phyloP scores from a whole-genome alignment of 352 stramenopile genomes.

The Hyaloperonospora brassicae region DNA sequence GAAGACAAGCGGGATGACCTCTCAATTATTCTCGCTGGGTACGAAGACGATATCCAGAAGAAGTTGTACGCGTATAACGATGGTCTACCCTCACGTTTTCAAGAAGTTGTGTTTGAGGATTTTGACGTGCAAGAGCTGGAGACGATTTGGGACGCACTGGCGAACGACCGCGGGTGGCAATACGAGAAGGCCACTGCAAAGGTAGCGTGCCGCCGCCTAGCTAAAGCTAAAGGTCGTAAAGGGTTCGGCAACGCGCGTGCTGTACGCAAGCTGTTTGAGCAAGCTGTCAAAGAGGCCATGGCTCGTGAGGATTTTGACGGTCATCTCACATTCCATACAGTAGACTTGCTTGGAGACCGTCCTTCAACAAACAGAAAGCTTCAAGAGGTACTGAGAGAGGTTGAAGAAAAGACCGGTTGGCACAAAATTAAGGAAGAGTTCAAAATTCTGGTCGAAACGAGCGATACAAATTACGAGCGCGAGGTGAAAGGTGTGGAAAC shows the following conservation, averaged over 20 bases:
- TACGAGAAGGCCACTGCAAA: constrained; percentile 41
- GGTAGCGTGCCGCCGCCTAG: constrained; percentile 59
- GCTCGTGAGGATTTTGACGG: constrained; percentile 57
- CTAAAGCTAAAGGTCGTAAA: constrained; percentile 52
- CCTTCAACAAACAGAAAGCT: constrained; percentile 74
- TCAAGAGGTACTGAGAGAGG: constrained; percentile 34
- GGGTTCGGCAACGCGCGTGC: constrained; percentile 85
- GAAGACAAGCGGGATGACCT: constrained; percentile 82
- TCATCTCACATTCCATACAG: constrained; percentile 39
- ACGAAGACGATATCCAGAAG: constrained; percentile 89
- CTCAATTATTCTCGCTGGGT: constrained; percentile 88
- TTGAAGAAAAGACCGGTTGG: constrained; percentile 77
- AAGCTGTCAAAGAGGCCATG: constrained; percentile 52
- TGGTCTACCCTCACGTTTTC: constrained; percentile 82
- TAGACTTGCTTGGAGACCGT: constrained; percentile 74
- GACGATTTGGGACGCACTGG: constrained; percentile 56
- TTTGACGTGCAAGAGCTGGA: constrained; percentile 84
- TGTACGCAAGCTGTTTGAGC: constrained; percentile 71
- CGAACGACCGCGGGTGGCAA: constrained; percentile 39
- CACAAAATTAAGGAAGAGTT: constrained; percentile 69
- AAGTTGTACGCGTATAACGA: constrained; percentile 90
- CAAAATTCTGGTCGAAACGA: constrained; percentile 62
- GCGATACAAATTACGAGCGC: constrained; percentile 76
- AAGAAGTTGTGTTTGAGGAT: constrained; percentile 84
- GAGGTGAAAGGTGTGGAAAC: constrained; percentile 61